Evolutionary conservation across 140 eudicot species (phyloP).

Genomic region (Anethum foeniculum): DNA sequence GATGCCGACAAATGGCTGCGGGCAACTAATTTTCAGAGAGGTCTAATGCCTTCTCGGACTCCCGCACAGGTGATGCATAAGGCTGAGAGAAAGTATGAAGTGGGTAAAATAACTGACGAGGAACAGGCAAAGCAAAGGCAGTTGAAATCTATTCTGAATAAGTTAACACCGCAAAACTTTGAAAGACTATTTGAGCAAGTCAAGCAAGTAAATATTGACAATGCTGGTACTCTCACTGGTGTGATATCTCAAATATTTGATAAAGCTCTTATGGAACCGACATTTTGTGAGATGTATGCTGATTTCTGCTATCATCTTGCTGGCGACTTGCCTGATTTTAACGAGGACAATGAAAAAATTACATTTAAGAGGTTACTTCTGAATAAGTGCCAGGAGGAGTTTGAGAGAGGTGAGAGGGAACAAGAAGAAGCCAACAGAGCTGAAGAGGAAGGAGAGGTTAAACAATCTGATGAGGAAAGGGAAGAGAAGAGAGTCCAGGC

Average conservation of each 20-base stretch:
- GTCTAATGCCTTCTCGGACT: slow-evolving; percentile 62
- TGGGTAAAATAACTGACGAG: slow-evolving; percentile 81
- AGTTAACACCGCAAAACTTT: slow-evolving; percentile 89
- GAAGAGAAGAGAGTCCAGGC: slow-evolving; percentile 64
- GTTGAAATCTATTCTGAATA: slow-evolving; percentile 70
- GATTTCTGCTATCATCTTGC: slow-evolving; percentile 66
- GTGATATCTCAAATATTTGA: slow-evolving; percentile 67
- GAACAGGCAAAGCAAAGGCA: slow-evolving; percentile 86
- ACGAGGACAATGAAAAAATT: slow-evolving; percentile 56
- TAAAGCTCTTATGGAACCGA: slow-evolving; percentile 86
- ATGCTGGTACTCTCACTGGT: slow-evolving; percentile 33
- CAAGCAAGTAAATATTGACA: slow-evolving; percentile 55
- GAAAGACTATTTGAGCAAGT: slow-evolving; percentile 69
- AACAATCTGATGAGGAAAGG: slow-evolving; percentile 47
- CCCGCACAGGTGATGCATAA: slow-evolving; percentile 66
- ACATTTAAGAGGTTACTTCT: slow-evolving; percentile 76
- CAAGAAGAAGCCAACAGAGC: slow-evolving; percentile 72
- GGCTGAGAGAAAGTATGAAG: slow-evolving; percentile 81
- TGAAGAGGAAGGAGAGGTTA: slow-evolving; percentile 62
- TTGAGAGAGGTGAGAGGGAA: slow-evolving; percentile 78
- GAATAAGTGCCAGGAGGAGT: slow-evolving; percentile 83
- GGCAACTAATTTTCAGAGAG: slow-evolving; percentile 44
- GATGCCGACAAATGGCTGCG: slow-evolving; percentile 86
- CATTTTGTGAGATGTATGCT: slow-evolving; percentile 90
- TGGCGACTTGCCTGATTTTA: slow-evolving; percentile 68